Evolutionary conservation across 306 rosid species (phyloP).

Genomic region (Lithocarpus polystachyus): DNA sequence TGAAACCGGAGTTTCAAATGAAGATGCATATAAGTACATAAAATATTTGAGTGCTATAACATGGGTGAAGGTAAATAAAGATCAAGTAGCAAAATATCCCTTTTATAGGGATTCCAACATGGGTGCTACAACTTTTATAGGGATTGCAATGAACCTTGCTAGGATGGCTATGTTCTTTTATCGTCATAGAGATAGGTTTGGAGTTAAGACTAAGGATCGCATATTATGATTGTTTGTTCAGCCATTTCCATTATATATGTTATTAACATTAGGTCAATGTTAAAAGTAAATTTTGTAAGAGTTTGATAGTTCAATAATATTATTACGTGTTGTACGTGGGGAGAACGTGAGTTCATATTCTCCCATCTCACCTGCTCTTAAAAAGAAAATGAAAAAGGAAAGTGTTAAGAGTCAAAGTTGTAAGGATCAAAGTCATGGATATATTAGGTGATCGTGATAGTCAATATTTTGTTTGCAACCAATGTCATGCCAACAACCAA

Average conservation of each 20-base stretch:
- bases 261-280: too few relatives aligned
- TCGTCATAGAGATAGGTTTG: background rate
- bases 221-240: background rate
- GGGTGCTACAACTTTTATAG: conserved; percentile 2
- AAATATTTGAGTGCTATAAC: background rate
- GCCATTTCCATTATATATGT: background rate
- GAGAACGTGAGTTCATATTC: too few relatives aligned
- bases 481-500: too few relatives aligned
- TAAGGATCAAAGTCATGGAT: background rate
- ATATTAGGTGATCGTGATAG: background rate
- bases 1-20: conserved; percentile 20
- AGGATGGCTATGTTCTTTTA: conserved; percentile 19
- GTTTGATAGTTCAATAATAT: too few relatives aligned
- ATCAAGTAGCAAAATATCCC: background rate
- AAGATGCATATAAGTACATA: conserved; percentile 17
- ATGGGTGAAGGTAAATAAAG: conserved; percentile 29
- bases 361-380: too few relatives aligned
- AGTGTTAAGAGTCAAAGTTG: too few relatives aligned
- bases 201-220: background rate
- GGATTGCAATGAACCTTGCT: background rate
- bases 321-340: too few relatives aligned
- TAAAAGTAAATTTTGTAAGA: background rate
- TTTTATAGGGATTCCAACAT: background rate
- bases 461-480: background rate
- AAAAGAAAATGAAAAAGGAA: too few relatives aligned